phyloP scores from a whole-genome alignment of 192 early-diverging fungal genomes.

The Jimgerdemannia flammicorona region DNA sequence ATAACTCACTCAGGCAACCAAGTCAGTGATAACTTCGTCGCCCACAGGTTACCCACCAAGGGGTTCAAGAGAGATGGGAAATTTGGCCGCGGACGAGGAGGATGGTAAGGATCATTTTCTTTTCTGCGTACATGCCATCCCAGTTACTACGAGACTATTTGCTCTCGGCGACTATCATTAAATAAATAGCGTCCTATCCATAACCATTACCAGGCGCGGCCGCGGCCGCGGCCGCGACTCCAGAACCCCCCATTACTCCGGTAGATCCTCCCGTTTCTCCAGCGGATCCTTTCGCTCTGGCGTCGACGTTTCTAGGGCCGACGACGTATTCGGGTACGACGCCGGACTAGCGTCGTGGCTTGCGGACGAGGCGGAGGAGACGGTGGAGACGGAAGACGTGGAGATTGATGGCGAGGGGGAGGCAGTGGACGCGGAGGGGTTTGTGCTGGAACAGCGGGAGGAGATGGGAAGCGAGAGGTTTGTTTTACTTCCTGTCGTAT shows the following conservation, averaged over 20 bases:
- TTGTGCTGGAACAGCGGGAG: background rate
- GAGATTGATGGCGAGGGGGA: background rate
- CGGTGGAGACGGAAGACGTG: background rate
- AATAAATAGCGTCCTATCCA: no score
- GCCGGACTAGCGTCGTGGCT: background rate
- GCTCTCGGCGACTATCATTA: no score
- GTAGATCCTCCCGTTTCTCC: background rate
- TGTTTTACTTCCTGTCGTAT: no score
- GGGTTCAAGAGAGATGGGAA: background rate
- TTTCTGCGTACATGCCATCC: no score
- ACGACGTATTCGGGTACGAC: background rate
- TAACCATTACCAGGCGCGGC: no score
- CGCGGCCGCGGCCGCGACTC: background rate
- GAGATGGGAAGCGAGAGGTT: no score
- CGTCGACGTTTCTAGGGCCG: no score
- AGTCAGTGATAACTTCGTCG: background rate
- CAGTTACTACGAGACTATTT: no score
- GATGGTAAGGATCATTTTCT: background rate
- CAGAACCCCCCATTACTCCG: background rate
- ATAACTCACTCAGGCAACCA: background rate
- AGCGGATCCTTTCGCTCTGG: background rate
- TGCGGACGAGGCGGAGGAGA: background rate
- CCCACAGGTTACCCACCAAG: background rate
- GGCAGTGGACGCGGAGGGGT: background rate
- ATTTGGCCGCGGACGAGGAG: background rate